phyloP scores from a whole-genome alignment of 2,329 filamentous ascomycete species.

The Torrubiellomyces zombiae region DNA sequence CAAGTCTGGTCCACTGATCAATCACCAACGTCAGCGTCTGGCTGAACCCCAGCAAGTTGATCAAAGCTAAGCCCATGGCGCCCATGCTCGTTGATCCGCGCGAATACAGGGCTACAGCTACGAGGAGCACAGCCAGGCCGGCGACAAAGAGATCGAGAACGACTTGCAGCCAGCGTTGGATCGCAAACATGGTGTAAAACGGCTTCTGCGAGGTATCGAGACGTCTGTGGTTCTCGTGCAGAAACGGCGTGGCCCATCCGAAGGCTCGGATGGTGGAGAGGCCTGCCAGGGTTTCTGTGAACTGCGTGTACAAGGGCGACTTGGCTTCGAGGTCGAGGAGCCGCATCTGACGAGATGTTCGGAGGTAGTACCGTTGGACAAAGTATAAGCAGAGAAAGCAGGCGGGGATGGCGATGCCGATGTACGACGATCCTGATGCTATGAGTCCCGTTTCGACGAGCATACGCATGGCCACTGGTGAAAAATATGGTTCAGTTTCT shows the following conservation, averaged over 20 bases:
- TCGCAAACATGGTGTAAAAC: constrained; percentile 29
- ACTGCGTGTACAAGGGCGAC: constrained; percentile 31
- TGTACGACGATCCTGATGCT: constrained; percentile 9
- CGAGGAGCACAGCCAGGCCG: constrained; percentile 26
- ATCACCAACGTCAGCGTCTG: constrained; percentile 15
- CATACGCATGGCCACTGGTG: constrained; percentile 6
- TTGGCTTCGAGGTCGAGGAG: constrained; percentile 34
- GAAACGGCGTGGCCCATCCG: constrained; percentile 22
- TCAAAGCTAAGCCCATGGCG: constrained; percentile 14
- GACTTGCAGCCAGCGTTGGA: constrained; percentile 32
- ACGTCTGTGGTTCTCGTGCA: constrained; percentile 16
- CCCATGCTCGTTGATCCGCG: constrained; percentile 10
- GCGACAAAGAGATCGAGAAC: constrained; percentile 31
- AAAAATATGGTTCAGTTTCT: constrained; percentile 7
- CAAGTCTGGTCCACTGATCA: constrained; percentile 18
- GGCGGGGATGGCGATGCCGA: constrained; percentile 23
- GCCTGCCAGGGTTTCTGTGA: constrained; percentile 29
- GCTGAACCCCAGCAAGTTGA: constrained; percentile 13
- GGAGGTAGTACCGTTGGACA: constrained; percentile 32
- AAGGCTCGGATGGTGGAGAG: constrained; percentile 32
- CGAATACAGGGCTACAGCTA: constrained; percentile 23
- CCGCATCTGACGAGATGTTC: constrained; percentile 33
- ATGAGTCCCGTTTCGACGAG: constrained; percentile 10
- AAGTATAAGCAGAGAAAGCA: constrained; percentile 22
- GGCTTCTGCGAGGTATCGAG: constrained; percentile 29